Evolutionary conservation across 352 stramenopile genomes (phyloP).

Genomic region (Pythium dissotocum): DNA sequence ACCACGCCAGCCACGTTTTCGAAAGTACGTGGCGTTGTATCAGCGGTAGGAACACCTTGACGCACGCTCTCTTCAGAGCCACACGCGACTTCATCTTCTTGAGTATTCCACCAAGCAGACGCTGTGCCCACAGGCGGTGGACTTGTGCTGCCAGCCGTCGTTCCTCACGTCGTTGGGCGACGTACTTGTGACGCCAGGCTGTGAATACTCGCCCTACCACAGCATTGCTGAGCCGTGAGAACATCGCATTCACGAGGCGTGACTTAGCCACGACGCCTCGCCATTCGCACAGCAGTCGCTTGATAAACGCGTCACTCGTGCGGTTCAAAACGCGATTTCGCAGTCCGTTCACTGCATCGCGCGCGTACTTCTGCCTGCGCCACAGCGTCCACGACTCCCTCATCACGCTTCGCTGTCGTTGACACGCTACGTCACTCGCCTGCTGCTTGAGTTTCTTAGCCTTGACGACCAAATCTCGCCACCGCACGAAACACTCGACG

Average conservation of each 20-base stretch:
- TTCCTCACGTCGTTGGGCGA: background rate
- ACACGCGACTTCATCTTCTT: constrained; percentile 12
- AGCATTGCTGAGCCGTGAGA: background rate
- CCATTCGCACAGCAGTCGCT: background rate
- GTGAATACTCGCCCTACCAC: background rate
- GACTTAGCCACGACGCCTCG: background rate
- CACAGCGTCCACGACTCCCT: background rate
- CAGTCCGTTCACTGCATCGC: background rate
- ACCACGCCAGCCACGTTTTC: constrained; percentile 6
- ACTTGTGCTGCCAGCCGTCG: background rate
- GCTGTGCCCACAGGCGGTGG: background rate
- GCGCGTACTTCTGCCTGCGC: background rate
- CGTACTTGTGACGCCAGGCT: background rate
- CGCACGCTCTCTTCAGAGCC: constrained; percentile 12
- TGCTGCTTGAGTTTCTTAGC: background rate
- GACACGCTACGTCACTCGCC: background rate
- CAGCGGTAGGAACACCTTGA: constrained; percentile 14
- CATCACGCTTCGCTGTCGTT: background rate
- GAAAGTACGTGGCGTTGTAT: constrained; percentile 10
- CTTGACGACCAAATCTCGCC: background rate
- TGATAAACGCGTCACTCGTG: background rate
- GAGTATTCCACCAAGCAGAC: background rate
- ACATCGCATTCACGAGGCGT: background rate
- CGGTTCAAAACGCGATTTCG: background rate
- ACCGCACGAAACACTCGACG: background rate